Percentiles rank a stretch among this genome's conserved stretches.
phyloP scores from a whole-genome alignment of 768 basidiomycete species.

The Austroboletus festivus region DNA sequence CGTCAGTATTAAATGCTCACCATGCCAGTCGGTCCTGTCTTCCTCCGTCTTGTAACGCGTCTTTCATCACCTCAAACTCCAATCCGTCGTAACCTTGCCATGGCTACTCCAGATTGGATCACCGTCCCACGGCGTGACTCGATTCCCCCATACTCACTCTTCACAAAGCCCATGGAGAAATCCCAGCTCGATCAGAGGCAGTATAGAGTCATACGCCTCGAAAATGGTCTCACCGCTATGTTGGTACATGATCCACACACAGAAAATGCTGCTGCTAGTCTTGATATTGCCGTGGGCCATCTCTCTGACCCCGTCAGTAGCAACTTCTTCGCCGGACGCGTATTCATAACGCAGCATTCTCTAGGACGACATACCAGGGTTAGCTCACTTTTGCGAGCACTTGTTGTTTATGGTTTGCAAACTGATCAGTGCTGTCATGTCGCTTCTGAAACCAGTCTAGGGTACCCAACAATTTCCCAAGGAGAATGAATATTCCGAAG shows the following conservation, averaged over 20 bases:
- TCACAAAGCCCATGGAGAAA: constrained; percentile 59
- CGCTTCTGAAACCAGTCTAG: constrained; percentile 34
- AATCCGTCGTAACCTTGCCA: constrained; percentile 18
- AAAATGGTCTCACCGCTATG: constrained; percentile 85
- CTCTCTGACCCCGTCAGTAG: constrained; percentile 83
- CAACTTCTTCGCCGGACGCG: neutral
- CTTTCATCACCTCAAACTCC: neutral
- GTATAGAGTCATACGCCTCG: constrained; percentile 78
- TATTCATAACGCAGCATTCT: neutral
- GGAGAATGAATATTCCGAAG: constrained; percentile 95
- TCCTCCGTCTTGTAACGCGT: constrained; percentile 7
- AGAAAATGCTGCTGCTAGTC: constrained; percentile 92
- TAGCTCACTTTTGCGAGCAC: constrained; percentile 96
- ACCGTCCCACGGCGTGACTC: constrained; percentile 10
- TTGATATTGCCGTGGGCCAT: constrained; percentile 95
- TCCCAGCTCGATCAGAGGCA: constrained; percentile 76
- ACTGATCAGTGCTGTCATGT: neutral
- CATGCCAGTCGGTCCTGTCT: constrained; percentile 6
- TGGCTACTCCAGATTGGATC: constrained; percentile 24
- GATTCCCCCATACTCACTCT: constrained; percentile 50
- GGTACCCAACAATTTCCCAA: constrained; percentile 80
- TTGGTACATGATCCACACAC: constrained; percentile 80
- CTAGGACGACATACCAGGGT: constrained; percentile 84
- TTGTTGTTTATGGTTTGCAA: constrained; percentile 85
- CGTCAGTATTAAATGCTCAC: neutral